These are phyloP conservation scores for Ploettnerulaceae sp. DNA, from an alignment of 2,329 filamentous ascomycete genomes.

Conservation along the genomic window DNA sequence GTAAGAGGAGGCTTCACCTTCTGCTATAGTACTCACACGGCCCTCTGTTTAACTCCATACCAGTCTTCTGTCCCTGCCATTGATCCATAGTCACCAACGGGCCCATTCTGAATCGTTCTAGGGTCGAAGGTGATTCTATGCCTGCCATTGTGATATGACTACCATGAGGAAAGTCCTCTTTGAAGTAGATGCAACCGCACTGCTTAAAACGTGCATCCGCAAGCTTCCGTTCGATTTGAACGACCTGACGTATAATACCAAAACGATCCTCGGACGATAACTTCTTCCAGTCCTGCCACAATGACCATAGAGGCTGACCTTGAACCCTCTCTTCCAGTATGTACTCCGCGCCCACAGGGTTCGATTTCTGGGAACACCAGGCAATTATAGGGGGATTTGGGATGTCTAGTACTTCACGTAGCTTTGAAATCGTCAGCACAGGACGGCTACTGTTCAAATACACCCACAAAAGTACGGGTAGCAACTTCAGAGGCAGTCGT, in stretches of 20 bases:
- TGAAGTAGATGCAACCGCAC: slow-evolving; percentile 26
- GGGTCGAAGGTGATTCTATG: neutral
- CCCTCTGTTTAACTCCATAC: slow-evolving; percentile 21
- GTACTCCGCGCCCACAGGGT: neutral
- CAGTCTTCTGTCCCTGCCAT: slow-evolving; percentile 18
- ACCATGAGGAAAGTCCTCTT: slow-evolving; percentile 18
- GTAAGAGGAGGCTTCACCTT: neutral
- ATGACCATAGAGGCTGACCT: neutral
- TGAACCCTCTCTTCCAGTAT: neutral
- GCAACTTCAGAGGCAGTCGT: slow-evolving; percentile 23
- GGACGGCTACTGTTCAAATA: neutral
- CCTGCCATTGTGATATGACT: neutral
- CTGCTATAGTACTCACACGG: slow-evolving; percentile 11
- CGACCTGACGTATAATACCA: slow-evolving; percentile 26
- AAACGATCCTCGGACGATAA: slow-evolving; percentile 4
- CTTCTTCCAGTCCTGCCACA: neutral
- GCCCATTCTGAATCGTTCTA: slow-evolving; percentile 14
- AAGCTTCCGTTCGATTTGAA: slow-evolving; percentile 30
- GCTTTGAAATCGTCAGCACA: neutral
- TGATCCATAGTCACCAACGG: slow-evolving; percentile 14
- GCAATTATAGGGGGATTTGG: neutral
- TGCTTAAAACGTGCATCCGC: slow-evolving; percentile 22
- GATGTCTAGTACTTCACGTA: neutral
- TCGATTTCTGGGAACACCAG: neutral
- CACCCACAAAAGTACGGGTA: slow-evolving; percentile 19